Base-by-base conservation (phyloP, 495 filamentous ascomycete species). In the Aspergillus panamensis region DNA sequence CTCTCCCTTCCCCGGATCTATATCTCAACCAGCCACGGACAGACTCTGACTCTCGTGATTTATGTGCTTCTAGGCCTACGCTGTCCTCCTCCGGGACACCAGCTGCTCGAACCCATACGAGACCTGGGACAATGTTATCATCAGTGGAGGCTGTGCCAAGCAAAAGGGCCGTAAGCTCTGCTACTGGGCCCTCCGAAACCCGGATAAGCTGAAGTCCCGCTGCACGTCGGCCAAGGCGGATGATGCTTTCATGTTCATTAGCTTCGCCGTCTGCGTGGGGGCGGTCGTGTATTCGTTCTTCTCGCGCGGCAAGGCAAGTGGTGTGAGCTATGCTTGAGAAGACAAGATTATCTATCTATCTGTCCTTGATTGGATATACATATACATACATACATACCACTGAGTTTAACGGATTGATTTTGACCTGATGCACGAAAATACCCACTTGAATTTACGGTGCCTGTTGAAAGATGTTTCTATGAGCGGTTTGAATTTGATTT, bases 21-120 rank as follows among this genome's bases (percentile, higher is more conserved):
- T 13, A 39, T 39, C 14, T 39, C 10, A 39, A 12, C 3, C 10
- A 39, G 14, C 3, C 10, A 39, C 10, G 3, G 10, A 39, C 10
- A n/a, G n/a, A n/a, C n/a, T n/a, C n/a, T n/a, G n/a, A n/a, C 35
- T 39, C 35, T n/a, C 25, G 12, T 21, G 19, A 8, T 13, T 45
- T 16, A 7, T 14, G 8, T 14, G 9, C 40, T 19, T 19, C 8
- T 9, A 82, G 81, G 72, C 77, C 33, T 73, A 75, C 65, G 78
- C 80, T 3, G 48, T 78, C 52, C 69, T 73, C 6, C 68, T 82
- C 16, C 64, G 69, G 9, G 49, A 65, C 10, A 59, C 70, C 2
- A 63, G 61, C 51, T 79, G 77, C 70, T 67, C 57, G 14, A 44
- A 70, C 33, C 1, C 1, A 1, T 17, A 9, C 12, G 51, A 58